Evolutionary conservation across 371 early-diverging fungal species (phyloP).

Genomic region (Syncephalastrum sp.): DNA sequence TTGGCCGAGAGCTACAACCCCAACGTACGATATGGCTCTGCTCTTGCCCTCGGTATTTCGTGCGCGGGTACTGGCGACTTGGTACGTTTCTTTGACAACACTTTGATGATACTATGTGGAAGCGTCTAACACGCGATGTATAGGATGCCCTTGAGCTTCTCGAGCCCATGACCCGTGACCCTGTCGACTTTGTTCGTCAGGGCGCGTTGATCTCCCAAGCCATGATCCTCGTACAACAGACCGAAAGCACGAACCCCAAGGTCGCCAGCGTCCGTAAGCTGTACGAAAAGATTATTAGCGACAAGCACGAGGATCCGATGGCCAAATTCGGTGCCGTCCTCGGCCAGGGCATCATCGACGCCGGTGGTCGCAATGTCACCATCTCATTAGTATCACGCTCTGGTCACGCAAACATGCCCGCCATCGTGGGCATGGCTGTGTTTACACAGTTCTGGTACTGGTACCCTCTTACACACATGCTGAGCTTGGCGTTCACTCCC

Average conservation of each 20-base stretch:
- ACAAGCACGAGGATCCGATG: constrained; percentile 93
- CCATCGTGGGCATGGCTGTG: constrained; percentile 94
- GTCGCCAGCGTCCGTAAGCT: constrained; percentile 80
- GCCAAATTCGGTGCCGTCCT: constrained; percentile 98
- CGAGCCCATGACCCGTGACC: constrained; percentile 98
- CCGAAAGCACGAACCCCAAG: constrained; percentile 78
- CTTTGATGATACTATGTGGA: not conserved
- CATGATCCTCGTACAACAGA: constrained; percentile 98
- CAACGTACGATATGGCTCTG: constrained; percentile 97
- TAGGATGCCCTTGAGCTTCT: constrained; percentile 92
- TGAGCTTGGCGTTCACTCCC: constrained; percentile 91
- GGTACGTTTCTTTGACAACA: constrained; percentile 21
- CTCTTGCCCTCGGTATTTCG: constrained; percentile 97
- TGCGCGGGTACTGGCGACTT: constrained; percentile 94
- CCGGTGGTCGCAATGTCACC: constrained; percentile 95
- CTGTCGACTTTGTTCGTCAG: constrained; percentile 97
- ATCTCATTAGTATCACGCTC: constrained; percentile 89
- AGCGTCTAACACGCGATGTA: not conserved
- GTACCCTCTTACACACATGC: constrained; percentile 97
- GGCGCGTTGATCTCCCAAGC: constrained; percentile 97
- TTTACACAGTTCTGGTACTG: constrained; percentile 99
- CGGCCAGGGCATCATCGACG: constrained; percentile 97
- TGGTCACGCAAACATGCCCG: constrained; percentile 90
- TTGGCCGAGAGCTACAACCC: constrained; percentile 98
- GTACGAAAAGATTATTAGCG: constrained; percentile 86